Conservation (phyloP, 306 rosid genomes). For the Styphnolobium japonicum region DNA sequence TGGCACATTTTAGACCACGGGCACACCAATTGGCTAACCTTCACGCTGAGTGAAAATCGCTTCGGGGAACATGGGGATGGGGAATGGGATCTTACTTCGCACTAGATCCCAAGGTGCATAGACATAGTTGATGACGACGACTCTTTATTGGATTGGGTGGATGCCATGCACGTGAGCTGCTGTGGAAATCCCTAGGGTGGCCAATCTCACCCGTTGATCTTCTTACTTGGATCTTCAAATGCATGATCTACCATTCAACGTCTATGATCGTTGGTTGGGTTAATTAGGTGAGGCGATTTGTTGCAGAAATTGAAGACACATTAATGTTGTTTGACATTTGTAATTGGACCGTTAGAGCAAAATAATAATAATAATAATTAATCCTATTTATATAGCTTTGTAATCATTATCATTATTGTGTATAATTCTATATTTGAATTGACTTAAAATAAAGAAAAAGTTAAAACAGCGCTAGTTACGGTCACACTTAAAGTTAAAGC, state of each 20-base stretch:
- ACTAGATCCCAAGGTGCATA: conserved; percentile 28
- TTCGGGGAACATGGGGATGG: not conserved
- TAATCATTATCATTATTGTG: too few species aligned
- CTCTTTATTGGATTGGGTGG: conserved; percentile 24
- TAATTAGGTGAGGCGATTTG: not conserved
- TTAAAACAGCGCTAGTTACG: too few species aligned
- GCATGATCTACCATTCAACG: not conserved
- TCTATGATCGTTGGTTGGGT: not conserved
- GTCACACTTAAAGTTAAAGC: too few species aligned
- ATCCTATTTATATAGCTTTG: too few species aligned
- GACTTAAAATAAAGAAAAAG: too few species aligned
- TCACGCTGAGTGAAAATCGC: not conserved
- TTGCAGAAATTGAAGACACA: conserved; percentile 23
- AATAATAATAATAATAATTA: too few species aligned
- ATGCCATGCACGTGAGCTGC: conserved; percentile 27
- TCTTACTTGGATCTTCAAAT: not conserved
- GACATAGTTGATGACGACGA: not conserved
- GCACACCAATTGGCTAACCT: not conserved
- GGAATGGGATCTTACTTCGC: not conserved
- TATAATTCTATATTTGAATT: too few species aligned
- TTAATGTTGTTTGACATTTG: not conserved
- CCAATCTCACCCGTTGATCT: not conserved
- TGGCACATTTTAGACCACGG: not conserved
- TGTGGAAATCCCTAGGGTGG: not conserved
- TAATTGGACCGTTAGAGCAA: conserved; percentile 10